phyloP scores from a whole-genome alignment of 129 eudicot species.

The Erigeron canadensis region DNA sequence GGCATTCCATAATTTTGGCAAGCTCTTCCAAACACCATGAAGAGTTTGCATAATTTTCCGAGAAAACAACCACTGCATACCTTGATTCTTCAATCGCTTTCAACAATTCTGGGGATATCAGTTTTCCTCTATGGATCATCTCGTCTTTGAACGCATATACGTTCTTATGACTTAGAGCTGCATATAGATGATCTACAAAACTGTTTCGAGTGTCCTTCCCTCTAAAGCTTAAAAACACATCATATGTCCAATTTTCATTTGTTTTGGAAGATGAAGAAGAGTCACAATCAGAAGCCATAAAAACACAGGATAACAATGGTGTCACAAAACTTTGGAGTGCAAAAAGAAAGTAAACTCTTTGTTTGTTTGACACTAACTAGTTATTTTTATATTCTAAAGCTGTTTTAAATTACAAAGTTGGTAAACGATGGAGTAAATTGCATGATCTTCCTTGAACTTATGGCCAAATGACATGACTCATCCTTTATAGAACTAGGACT shows the following conservation, averaged over 20 bases:
- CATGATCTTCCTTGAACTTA: too few relatives aligned
- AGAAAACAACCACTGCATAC: background rate
- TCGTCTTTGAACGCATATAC: background rate
- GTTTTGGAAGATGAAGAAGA: background rate
- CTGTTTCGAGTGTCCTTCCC: background rate
- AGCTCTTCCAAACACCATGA: background rate
- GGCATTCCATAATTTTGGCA: conserved; percentile 4
- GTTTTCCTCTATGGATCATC: background rate
- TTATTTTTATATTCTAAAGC: too few relatives aligned
- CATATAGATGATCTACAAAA: background rate
- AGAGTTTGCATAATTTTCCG: background rate
- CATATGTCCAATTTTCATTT: background rate
- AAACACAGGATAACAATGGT: background rate
- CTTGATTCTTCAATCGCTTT: conserved; percentile 10
- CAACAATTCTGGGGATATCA: background rate
- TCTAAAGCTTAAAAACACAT: background rate
- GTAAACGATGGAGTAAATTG: too few relatives aligned
- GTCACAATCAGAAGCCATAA: background rate
- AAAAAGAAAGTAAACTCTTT: too few relatives aligned
- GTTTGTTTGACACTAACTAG: too few relatives aligned
- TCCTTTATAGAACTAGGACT: too few relatives aligned
- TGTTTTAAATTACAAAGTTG: too few relatives aligned
- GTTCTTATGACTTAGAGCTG: background rate
- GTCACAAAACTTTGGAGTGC: background rate
- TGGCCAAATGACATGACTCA: too few relatives aligned